Conservation (phyloP, 345 rosid genomes). For the Geranium brycei region DNA sequence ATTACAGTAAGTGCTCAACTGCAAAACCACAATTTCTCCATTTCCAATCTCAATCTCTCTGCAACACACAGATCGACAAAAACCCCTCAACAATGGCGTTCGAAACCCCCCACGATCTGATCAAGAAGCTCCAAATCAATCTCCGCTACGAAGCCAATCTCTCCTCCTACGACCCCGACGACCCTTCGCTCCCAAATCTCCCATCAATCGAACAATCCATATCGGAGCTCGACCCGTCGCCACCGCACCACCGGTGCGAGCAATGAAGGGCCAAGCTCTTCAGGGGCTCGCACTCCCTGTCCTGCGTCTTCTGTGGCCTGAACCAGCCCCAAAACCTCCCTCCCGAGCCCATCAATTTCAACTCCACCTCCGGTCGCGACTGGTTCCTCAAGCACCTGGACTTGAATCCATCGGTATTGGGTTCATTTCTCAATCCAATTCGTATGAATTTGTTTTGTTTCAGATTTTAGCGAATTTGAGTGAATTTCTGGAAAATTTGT, state of each 20-base stretch:
- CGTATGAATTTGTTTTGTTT: neutral
- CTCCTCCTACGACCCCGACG: constrained; percentile 38
- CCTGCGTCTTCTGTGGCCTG: constrained; percentile 74
- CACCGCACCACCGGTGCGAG: constrained; percentile 50
- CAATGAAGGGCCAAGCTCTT: constrained; percentile 58
- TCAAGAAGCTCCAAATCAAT: constrained; percentile 40
- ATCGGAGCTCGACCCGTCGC: constrained; percentile 46
- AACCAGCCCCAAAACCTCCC: constrained; percentile 28
- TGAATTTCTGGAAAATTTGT: too few relatives aligned
- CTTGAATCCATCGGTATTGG: constrained; percentile 61
- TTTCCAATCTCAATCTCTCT: neutral
- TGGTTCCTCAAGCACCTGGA: constrained; percentile 56
- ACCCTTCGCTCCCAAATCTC: constrained; percentile 22
- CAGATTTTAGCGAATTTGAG: too few relatives aligned
- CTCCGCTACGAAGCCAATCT: constrained; percentile 51
- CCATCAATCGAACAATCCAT: constrained; percentile 33
- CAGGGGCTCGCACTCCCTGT: constrained; percentile 38
- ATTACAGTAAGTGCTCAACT: too few relatives aligned
- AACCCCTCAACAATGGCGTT: constrained; percentile 34
- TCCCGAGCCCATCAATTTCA: constrained; percentile 57
- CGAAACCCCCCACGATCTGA: constrained; percentile 45
- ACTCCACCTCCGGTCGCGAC: constrained; percentile 39
- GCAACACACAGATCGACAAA: neutral
- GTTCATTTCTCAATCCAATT: neutral
- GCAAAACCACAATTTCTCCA: too few relatives aligned